Evolutionary conservation across 2,329 filamentous ascomycete genomes (phyloP).

Genomic region (Fusarium devonianum): DNA sequence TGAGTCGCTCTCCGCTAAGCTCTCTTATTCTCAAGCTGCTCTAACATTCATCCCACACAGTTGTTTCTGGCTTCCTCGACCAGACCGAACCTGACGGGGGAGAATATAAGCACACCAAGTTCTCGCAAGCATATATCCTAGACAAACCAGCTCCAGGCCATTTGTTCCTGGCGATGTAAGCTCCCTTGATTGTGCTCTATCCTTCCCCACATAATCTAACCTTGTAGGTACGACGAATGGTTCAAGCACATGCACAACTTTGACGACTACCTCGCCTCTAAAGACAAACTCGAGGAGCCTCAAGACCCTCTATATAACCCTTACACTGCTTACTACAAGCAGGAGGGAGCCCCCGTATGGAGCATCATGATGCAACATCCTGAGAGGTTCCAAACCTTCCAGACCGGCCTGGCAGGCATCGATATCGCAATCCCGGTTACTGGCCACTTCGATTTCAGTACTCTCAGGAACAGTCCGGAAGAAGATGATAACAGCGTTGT

Average conservation of each 20-base stretch:
- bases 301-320: slow-evolving; percentile 43
- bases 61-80: slow-evolving; percentile 43
- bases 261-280: slow-evolving; percentile 43
- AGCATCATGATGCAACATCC: slow-evolving; percentile 45
- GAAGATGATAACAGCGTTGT: slow-evolving; percentile 28
- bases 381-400: slow-evolving; percentile 41
- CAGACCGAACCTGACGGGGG: slow-evolving; percentile 39
- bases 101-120: slow-evolving; percentile 44
- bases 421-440: slow-evolving; percentile 44
- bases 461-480: slow-evolving; percentile 32
- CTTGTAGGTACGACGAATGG: slow-evolving; percentile 44
- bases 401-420: slow-evolving; percentile 45
- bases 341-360: slow-evolving; percentile 46
- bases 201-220: neutral
- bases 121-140: slow-evolving; percentile 42
- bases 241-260: slow-evolving; percentile 46
- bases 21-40: neutral
- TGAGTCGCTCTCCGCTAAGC: slow-evolving; percentile 5
- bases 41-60: slow-evolving; percentile 17
- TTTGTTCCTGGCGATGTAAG: slow-evolving; percentile 43
- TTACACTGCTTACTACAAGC: slow-evolving; percentile 43
- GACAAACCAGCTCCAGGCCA: slow-evolving; percentile 41
- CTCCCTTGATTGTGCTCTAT: neutral
- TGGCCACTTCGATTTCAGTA: slow-evolving; percentile 44
- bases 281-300: slow-evolving; percentile 38